Evolutionary conservation across 129 eudicot genomes (phyloP), one percentile per base, ranked within the genome.

Genomic region (Lactuca sativa): DNA sequence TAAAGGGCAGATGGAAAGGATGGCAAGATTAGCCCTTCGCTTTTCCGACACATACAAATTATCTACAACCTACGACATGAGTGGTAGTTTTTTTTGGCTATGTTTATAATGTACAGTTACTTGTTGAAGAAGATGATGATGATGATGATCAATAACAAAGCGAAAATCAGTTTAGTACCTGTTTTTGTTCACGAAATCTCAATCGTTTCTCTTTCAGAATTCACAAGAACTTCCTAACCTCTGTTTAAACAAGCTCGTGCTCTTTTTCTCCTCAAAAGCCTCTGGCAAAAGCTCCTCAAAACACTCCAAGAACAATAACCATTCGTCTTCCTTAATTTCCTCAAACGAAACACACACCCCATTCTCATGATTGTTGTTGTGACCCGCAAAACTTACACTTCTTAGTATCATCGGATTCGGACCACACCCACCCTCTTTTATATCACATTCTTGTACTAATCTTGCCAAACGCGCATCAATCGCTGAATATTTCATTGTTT

Each of bases 211-310:
- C 78, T 66, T 47, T 85, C 79, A 86, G 82, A 90, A 86, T 62
- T 90, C 84, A 74, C 96, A 93, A 70, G 98, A 90, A 80, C 79
- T 70, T 81, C 95, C 95, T 77, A 93, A 74, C 79, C 92, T 86
- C 81, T 82, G 91, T 76, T 78, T 86, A 57, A 85, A 75, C 76
- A 82, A 68, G 70, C 92, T 72, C 71, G 77, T 82, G 77, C 82
- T 77, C 81, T 83, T 90, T 70, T 84, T 80, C 43, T 66, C 85
- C 81, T 85, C 91, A 17, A 95, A 90, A 30, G 86, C 86, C 82
- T 82, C 80, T 4, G 91, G 97, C 85, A 95, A 63, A 65, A 84
- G 86, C 79, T 78, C 86, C 70, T 86, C 83, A 13, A 90, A 95
- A 59, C 53, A 61, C 71, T 83, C 95, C 86, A 95, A 74, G 82